Conservation (phyloP, 2,329 filamentous ascomycete genomes). For the Scedosporium apiospermum region DNA sequence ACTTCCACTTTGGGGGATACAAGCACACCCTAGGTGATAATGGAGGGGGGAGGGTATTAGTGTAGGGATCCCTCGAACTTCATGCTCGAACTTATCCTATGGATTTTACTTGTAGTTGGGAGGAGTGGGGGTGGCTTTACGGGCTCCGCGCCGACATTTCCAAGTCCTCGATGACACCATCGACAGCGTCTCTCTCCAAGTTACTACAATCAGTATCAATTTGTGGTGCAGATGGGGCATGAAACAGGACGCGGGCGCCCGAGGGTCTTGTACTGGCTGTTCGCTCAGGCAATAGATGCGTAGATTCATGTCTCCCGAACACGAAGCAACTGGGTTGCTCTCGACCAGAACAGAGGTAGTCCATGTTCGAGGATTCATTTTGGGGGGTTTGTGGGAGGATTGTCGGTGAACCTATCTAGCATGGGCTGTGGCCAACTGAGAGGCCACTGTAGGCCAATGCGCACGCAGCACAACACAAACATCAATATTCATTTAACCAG, state of each 20-base stretch:
- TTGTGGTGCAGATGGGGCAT: neutral
- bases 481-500: no score
- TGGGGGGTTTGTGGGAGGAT: neutral
- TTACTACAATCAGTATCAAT: neutral
- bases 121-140: neutral
- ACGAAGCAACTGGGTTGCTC: neutral
- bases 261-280: neutral
- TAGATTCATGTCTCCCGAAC: neutral
- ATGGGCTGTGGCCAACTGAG: neutral
- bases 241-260: neutral
- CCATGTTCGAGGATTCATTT: neutral
- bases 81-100: neutral
- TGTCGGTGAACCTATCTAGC: neutral
- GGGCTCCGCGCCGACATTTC: neutral
- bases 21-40: neutral
- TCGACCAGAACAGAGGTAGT: neutral
- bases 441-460: neutral
- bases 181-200: neutral
- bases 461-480: no score
- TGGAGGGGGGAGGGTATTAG: neutral
- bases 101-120: neutral
- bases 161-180: neutral
- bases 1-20: neutral
- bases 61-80: neutral
- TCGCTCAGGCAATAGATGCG: neutral